Evolutionary conservation across 345 rosid species (phyloP).

Genomic region (Gossypium raimondii): DNA sequence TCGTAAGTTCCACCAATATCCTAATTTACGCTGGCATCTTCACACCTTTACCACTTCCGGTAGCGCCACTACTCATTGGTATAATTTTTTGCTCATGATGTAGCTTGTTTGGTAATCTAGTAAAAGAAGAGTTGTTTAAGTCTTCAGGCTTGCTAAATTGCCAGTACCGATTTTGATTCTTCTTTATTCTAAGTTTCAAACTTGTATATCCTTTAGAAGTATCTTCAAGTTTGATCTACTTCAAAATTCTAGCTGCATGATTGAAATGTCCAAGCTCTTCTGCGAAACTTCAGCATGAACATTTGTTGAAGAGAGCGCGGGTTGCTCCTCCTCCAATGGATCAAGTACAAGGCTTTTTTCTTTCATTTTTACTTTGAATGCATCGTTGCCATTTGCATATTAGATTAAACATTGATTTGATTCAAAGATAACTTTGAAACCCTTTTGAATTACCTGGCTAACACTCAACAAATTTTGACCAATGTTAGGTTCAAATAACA

Average conservation of each 20-base stretch:
- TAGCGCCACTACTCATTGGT: conserved; percentile 87
- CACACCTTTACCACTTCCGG: conserved; percentile 86
- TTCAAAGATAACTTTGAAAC: no score
- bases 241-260: conserved; percentile 32
- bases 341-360: no score
- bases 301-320: no score
- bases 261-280: no score
- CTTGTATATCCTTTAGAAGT: conserved; percentile 60
- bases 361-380: no score
- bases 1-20: conserved; percentile 67
- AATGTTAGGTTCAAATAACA: no score
- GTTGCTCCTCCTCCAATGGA: no score
- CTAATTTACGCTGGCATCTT: conserved; percentile 89
- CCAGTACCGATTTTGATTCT: conserved; percentile 81
- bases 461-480: no score
- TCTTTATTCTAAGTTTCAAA: conserved; percentile 84
- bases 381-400: no score
- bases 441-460: no score
- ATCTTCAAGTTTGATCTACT: conserved; percentile 68
- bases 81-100: conserved; percentile 47
- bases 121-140: conserved; percentile 52
- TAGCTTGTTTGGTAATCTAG: conserved; percentile 48
- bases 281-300: no score
- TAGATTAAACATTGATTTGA: no score
- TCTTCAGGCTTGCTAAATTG: conserved; percentile 78